Evolutionary conservation across 768 basidiomycete genomes (phyloP), one percentile per base, ranked within the genome.

Genomic region (Lactifluus hygrophoroides): DNA sequence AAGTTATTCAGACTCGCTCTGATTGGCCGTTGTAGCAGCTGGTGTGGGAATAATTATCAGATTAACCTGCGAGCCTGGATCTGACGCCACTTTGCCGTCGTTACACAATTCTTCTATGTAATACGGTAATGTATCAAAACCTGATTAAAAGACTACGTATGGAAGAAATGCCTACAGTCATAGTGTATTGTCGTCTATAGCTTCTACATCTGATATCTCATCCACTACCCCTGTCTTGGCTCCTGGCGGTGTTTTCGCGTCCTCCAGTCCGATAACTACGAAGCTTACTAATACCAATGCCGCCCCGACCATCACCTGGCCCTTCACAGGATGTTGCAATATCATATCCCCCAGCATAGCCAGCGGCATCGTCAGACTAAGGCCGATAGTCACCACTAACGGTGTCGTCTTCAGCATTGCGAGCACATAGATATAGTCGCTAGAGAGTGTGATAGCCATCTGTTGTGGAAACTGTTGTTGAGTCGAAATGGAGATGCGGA

Each of bases 371-470:
- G 96, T 96, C 14, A 98, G 79, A 56, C 88, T 91, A 9, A 98
- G 78, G 27, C 95, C 95, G 54, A 97, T 77, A 0, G 95, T 98
- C 17, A 89, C 94, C 19, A 96, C 90, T 13, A 94, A 74, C 0
- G 94, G 94, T 1, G 94, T 94, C 7, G 95, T 99, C 74, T 94
- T 95, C 62, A 99, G 82, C 93, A 97, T 95, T 2, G 94, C 88
- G 19, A 91, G 68, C 28, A 91, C 83, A 68, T 92, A 92, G 46
- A 93, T 68, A 68, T 87, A 95, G 72, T 96, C 93, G 59, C 88
- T 90, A 9, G 81, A 82, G 32, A 89, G 72, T 0, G 90, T 92
- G 66, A 94, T 90, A 32, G 74, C 72, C 88, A 92, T 93, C 86
- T 95, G 43, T 54, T 50, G 27, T 42, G n/a, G 3, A 34, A 21